These are phyloP conservation scores for Globisporangium takayamanum DNA, from an alignment of 352 stramenopile species.

Conservation along the genomic window DNA sequence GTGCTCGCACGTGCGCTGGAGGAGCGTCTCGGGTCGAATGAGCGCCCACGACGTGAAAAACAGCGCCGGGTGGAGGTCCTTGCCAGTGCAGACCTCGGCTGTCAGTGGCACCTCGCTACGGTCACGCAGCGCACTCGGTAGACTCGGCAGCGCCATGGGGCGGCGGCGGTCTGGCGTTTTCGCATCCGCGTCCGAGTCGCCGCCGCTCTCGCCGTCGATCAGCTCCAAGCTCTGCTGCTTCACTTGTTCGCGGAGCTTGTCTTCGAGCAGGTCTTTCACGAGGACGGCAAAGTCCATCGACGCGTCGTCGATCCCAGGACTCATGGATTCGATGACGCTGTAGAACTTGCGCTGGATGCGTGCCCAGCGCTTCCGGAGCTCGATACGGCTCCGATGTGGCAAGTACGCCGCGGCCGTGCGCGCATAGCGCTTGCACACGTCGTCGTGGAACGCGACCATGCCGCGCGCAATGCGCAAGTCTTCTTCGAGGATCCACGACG, in stretches of 20 bases:
- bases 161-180: too few species aligned
- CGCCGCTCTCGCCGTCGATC: slow-evolving; percentile 4
- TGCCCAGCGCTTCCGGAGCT: slow-evolving; percentile 68
- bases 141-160: background rate
- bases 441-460: slow-evolving; percentile 54
- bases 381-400: slow-evolving; percentile 55
- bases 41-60: slow-evolving; percentile 86
- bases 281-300: slow-evolving; percentile 42
- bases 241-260: slow-evolving; percentile 32
- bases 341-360: slow-evolving; percentile 30
- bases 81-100: slow-evolving; percentile 24
- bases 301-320: slow-evolving; percentile 22
- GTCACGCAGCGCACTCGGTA: background rate
- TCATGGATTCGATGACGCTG: slow-evolving; percentile 19
- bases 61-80: slow-evolving; percentile 71
- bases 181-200: background rate
- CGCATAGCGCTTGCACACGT: slow-evolving; percentile 49
- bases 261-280: slow-evolving; percentile 49
- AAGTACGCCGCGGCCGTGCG: slow-evolving; percentile 49
- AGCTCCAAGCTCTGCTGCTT: slow-evolving; percentile 12
- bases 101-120: background rate
- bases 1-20: slow-evolving; percentile 71
- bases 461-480: slow-evolving; percentile 71
- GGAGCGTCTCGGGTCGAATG: slow-evolving; percentile 49
- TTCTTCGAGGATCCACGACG: slow-evolving; percentile 70